phyloP scores from a whole-genome alignment of 345 rosid species.

The Arabis alpina region DNA sequence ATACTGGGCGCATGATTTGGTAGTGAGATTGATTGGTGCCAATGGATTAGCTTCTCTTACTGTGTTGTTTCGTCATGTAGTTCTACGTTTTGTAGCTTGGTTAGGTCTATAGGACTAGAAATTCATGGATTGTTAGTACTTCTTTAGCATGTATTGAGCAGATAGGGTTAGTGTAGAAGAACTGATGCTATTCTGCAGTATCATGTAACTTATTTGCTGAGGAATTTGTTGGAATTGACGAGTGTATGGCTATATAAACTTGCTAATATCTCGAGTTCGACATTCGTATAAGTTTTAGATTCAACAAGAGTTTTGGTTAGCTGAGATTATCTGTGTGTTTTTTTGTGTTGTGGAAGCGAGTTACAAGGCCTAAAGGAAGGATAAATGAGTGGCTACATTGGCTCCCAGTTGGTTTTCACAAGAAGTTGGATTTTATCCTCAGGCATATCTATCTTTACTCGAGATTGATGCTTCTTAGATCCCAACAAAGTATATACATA shows the following conservation, averaged over 20 bases:
- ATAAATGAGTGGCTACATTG: conserved; percentile 89
- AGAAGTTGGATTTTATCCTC: conserved; percentile 59
- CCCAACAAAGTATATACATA: conserved; percentile 47
- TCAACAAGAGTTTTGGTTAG: not conserved
- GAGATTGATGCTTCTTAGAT: conserved; percentile 45
- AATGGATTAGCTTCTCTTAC: not conserved
- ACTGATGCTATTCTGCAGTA: not conserved
- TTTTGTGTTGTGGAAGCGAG: conserved; percentile 54
- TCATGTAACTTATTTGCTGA: not conserved
- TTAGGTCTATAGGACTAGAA: not conserved
- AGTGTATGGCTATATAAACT: conserved; percentile 1
- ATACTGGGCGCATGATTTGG: conserved; percentile 12
- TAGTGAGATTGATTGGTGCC: not conserved
- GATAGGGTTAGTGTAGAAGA: not conserved
- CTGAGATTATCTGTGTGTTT: not conserved
- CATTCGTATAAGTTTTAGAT: not conserved
- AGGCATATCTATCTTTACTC: conserved; percentile 60
- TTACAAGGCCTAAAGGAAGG: conserved; percentile 95
- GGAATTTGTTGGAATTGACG: not conserved
- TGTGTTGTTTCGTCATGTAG: conserved; percentile 15
- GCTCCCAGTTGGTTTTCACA: conserved; percentile 90
- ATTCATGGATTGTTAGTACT: not conserved
- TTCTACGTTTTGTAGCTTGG: not conserved
- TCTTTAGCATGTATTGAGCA: conserved; percentile 8
- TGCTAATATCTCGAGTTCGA: not conserved